Evolutionary conservation across 495 filamentous ascomycete species (phyloP), one percentile per base, ranked within the genome.

Genomic region (Aspergillus haitiensis): DNA sequence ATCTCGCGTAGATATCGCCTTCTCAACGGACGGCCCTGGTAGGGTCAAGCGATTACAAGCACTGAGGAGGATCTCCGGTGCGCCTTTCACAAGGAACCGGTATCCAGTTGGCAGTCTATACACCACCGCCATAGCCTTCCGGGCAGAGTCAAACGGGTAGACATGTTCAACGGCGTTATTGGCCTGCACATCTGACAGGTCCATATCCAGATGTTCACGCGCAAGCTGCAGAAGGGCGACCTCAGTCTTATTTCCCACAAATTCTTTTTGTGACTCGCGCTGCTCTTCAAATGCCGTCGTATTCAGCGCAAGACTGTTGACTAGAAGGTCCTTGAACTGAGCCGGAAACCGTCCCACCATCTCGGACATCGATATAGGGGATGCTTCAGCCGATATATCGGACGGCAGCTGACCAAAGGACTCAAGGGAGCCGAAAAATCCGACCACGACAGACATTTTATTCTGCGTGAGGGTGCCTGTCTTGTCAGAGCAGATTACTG

Each of bases 201-300:
- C 84, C 81, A 88, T 83, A 47, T 82, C 86, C 7, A 88, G 75
- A 59, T 84, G 73, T 47, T 86, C 78, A 15, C 79, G 77, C 13
- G 84, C 86, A 60, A 88, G 78, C 39, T 78, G 75, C 6, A 89
- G 79, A 27, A 89, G 73, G 7, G 86, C 86, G 15, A 85, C 86
- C 63, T 89, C 86, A 1, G 86, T 89, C 71, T 88, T 89, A 55
- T 85, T 87, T n/a, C 86, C 86, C 39, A 88, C 79, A 50, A 87
- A 89, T 4, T 80, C 69, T 21, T 68, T 71, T 6, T 67, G 64
- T 0, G 88, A 88, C 37, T 83, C 77, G 36, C 76, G 78, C 11
- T 82, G 78, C 35, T 81, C 82, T 60, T 88, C 84, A 56, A 88
- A 88, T 5, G 86, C 86, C 2, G 86, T 88, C 0, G 85, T 85